Evolutionary conservation across 208 protist species (phyloP).

Genomic region (Trypanosoma avium): DNA sequence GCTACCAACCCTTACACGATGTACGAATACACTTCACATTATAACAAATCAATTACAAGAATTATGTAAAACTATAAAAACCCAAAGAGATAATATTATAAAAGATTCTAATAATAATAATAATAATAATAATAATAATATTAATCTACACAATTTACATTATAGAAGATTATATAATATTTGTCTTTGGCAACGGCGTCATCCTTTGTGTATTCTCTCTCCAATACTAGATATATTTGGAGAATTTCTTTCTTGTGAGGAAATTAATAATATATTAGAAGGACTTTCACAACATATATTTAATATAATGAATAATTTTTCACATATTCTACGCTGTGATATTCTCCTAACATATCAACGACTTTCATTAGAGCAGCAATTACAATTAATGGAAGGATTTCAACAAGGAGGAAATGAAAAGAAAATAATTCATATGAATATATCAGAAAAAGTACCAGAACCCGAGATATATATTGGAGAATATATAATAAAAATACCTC

Average conservation of each 20-base stretch:
- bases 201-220: conserved; percentile 52
- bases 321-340: conserved; percentile 62
- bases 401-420: too few species aligned
- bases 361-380: conserved; percentile 38
- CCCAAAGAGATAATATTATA: background rate
- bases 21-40: conserved; percentile 2
- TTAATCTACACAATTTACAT: background rate
- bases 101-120: background rate
- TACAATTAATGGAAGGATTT: conserved; percentile 39
- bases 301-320: conserved; percentile 29
- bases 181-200: conserved; percentile 72
- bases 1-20: conserved; percentile 4
- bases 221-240: conserved; percentile 35
- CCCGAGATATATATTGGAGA: conserved; percentile 21
- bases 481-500: conserved; percentile 9
- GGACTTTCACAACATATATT: conserved; percentile 31
- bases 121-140: background rate
- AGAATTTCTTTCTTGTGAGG: conserved; percentile 14
- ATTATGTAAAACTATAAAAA: background rate
- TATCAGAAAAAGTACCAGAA: conserved; percentile 9
- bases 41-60: background rate
- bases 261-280: conserved; percentile 52
- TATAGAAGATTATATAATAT: conserved; percentile 57
- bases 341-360: conserved; percentile 68
- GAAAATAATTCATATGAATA: too few species aligned